Conservation (phyloP, 2,329 filamentous ascomycete species). For the Setomelanomma holmii region DNA sequence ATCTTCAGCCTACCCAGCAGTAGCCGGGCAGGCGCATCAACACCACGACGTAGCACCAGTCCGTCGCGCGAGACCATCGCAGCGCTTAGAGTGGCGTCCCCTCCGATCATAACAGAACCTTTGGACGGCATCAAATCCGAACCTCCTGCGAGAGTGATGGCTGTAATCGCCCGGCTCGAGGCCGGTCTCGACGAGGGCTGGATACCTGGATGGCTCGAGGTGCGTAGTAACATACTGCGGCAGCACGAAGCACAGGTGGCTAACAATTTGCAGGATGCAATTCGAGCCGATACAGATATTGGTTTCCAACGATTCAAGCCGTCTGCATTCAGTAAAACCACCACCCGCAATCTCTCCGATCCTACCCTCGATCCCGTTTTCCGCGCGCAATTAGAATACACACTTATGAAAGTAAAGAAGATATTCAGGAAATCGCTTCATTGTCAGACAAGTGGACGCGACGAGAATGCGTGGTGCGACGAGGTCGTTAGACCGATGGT, state of each 20-base stretch:
- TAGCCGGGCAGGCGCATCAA: conserved; percentile 10
- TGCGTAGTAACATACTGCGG: conserved; percentile 3
- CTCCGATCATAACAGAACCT: conserved; percentile 10
- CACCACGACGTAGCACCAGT: conserved; percentile 10
- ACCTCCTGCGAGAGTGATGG: conserved; percentile 15
- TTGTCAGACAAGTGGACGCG: too few species aligned
- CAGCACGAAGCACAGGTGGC: too few species aligned
- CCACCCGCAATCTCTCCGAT: too few species aligned
- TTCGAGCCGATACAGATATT: conserved; percentile 6
- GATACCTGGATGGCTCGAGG: conserved; percentile 14
- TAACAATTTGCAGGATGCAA: neutral
- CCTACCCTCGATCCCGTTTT: too few species aligned
- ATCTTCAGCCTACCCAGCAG: conserved; percentile 11
- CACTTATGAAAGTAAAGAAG: too few species aligned
- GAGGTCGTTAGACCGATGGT: too few species aligned
- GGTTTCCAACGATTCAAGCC: conserved; percentile 9
- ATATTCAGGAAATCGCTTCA: too few species aligned
- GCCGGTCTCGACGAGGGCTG: conserved; percentile 10
- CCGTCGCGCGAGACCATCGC: conserved; percentile 14
- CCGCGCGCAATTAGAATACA: too few species aligned
- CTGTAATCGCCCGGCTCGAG: conserved; percentile 13
- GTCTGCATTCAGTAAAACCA: conserved; percentile 8
- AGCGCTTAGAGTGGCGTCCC: conserved; percentile 10
- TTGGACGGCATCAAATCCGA: conserved; percentile 3
- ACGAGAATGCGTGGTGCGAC: too few species aligned